Evolutionary conservation across 305 asterid species (phyloP).

Genomic region (Stenogyne calaminthoides): DNA sequence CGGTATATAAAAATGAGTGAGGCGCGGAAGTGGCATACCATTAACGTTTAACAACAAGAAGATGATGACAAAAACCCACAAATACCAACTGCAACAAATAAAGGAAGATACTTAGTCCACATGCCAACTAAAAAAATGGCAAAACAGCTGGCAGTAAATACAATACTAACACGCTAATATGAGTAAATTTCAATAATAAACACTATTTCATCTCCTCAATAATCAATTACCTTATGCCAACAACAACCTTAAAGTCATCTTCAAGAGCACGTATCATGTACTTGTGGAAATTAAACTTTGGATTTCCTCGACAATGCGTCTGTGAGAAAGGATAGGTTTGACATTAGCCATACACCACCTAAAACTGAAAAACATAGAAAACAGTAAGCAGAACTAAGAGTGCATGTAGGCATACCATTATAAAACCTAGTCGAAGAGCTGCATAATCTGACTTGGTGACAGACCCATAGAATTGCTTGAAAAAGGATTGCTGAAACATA

Average conservation of each 20-base stretch:
- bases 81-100: slow-evolving; percentile 83
- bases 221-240: slow-evolving; percentile 81
- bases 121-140: slow-evolving; percentile 17
- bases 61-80: slow-evolving; percentile 87
- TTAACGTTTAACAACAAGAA: slow-evolving; percentile 79
- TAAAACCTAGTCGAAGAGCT: slow-evolving; percentile 91
- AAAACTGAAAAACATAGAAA: slow-evolving; percentile 20
- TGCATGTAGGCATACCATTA: slow-evolving; percentile 50
- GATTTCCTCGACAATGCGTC: slow-evolving; percentile 91
- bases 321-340: slow-evolving; percentile 37
- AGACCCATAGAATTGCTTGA: slow-evolving; percentile 91
- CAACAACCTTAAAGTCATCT: slow-evolving; percentile 83
- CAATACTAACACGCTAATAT: slow-evolving; percentile 18
- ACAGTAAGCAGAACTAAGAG: slow-evolving; percentile 17
- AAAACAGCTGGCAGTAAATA: neutral
- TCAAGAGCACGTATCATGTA: slow-evolving; percentile 96
- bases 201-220: slow-evolving; percentile 6
- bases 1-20: neutral
- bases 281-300: slow-evolving; percentile 91
- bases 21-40: slow-evolving; percentile 49
- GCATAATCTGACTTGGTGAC: slow-evolving; percentile 89
- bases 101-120: slow-evolving; percentile 27
- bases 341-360: slow-evolving; percentile 3
- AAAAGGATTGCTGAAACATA: slow-evolving; percentile 69
- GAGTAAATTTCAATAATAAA: slow-evolving; percentile 14